A percentile compares a stretch with the other conserved stretches of the same genome.
phyloP scores from a whole-genome alignment of 2,329 filamentous ascomycete species.

The Acrocalymma vagum region DNA sequence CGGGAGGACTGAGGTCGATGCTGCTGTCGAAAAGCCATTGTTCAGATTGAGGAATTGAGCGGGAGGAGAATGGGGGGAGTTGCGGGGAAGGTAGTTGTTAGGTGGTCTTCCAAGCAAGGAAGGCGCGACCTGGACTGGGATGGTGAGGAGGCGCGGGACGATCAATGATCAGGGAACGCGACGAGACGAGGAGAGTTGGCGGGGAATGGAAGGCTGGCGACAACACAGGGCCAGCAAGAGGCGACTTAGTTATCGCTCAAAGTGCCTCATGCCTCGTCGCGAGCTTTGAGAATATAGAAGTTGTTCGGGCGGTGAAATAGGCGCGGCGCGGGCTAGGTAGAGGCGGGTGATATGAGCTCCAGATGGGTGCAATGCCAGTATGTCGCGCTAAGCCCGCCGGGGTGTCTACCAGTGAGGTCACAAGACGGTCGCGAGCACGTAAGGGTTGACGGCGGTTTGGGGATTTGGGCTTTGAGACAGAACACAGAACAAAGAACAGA shows the following conservation, averaged over 20 bases:
- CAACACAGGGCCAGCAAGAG: conserved; percentile 12
- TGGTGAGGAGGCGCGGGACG: conserved; percentile 11
- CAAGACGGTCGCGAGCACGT: too few relatives aligned
- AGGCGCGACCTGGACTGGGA: conserved; percentile 25
- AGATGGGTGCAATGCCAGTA: too few relatives aligned
- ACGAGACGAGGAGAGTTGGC: background rate
- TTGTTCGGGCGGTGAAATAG: conserved; percentile 30
- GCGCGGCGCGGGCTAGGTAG: conserved; percentile 7
- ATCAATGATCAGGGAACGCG: background rate
- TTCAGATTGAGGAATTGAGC: conserved; percentile 6
- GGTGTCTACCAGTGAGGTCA: too few relatives aligned
- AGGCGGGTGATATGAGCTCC: conserved; percentile 6
- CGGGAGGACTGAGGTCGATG: conserved; percentile 45
- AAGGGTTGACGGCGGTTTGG: too few relatives aligned
- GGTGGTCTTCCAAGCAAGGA: conserved; percentile 8
- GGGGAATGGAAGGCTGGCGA: conserved; percentile 3
- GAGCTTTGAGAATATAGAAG: conserved; percentile 19
- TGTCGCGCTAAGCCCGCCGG: too few relatives aligned
- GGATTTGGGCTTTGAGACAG: too few relatives aligned
- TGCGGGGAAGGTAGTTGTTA: background rate
- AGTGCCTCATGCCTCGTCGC: conserved; percentile 29
- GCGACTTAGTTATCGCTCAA: conserved; percentile 18
- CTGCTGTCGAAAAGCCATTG: conserved; percentile 50
- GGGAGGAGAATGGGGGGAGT: background rate
- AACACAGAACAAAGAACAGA: too few relatives aligned